A percentile compares a stretch with the other conserved stretches of the same genome.
Conservation (phyloP, 345 rosid genomes). For the Litchi chinensis region DNA sequence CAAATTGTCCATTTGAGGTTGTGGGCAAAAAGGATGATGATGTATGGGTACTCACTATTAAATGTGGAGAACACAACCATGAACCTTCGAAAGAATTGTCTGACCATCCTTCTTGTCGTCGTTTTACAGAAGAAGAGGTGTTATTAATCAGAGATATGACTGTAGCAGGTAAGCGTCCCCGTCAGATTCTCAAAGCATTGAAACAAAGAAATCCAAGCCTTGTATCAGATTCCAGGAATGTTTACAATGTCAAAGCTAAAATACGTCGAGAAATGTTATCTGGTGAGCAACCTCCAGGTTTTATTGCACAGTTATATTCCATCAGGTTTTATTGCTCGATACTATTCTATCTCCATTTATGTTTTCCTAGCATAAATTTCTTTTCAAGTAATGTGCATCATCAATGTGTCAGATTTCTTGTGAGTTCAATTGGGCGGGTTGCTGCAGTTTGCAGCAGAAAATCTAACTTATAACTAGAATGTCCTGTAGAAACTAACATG, state of each 20-base stretch:
- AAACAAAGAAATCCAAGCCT: slow-evolving; percentile 13
- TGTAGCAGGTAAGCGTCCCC: slow-evolving; percentile 9
- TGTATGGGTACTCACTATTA: not conserved
- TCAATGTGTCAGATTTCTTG: not conserved
- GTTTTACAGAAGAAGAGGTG: slow-evolving; percentile 10
- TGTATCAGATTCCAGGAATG: slow-evolving; percentile 8
- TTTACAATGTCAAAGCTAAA: slow-evolving; percentile 15
- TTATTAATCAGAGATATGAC: slow-evolving; percentile 13
- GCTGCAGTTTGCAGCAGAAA: not conserved
- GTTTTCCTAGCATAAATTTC: not conserved
- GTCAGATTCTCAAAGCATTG: not conserved
- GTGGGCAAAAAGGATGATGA: slow-evolving; percentile 16
- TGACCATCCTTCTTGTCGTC: slow-evolving; percentile 9
- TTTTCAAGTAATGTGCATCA: not conserved
- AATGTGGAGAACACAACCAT: slow-evolving; percentile 12
- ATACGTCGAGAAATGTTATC: not conserved
- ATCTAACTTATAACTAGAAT: not conserved
- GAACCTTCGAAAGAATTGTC: slow-evolving; percentile 12
- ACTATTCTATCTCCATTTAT: not conserved
- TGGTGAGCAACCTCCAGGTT: slow-evolving; percentile 3
- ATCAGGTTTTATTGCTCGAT: no score
- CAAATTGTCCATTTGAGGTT: slow-evolving; percentile 14
- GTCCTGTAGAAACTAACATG: not conserved
- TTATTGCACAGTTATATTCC: not conserved
- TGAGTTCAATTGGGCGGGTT: not conserved